phyloP scores from a whole-genome alignment of 257 asterid genomes.

The Coffea canephora region DNA sequence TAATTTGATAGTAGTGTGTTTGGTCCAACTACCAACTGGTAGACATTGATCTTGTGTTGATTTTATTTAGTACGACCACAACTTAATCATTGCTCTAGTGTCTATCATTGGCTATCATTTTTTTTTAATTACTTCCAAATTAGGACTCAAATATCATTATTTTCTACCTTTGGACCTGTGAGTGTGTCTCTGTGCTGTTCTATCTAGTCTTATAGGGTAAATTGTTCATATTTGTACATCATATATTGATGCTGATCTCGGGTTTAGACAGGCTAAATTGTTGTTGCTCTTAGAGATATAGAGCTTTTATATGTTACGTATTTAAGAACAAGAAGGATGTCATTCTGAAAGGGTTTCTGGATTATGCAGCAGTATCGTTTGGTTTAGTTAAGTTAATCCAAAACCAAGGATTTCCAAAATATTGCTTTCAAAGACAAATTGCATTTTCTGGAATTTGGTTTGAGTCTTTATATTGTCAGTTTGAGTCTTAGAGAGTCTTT shows the following conservation, averaged over 20 bases:
- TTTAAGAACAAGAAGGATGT: not conserved
- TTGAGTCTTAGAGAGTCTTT: too few relatives aligned
- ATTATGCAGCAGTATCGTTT: not conserved
- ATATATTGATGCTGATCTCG: not conserved
- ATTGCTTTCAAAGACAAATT: too few relatives aligned
- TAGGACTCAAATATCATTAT: not conserved
- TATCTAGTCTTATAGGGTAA: not conserved
- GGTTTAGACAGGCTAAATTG: not conserved
- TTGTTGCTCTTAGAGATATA: not conserved
- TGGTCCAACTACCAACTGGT: not conserved
- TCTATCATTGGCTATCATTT: not conserved
- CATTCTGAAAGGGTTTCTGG: not conserved
- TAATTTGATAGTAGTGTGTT: not conserved
- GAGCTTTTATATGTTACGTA: not conserved
- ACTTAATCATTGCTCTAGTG: not conserved
- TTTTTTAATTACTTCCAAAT: not conserved
- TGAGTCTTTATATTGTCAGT: too few relatives aligned
- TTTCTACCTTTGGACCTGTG: not conserved
- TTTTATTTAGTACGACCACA: not conserved
- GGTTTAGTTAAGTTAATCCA: not conserved
- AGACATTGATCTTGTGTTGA: not conserved
- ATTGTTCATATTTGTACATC: not conserved
- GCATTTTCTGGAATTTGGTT: too few relatives aligned
- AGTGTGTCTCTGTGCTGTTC: not conserved
- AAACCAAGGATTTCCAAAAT: too few relatives aligned